phyloP scores from a whole-genome alignment of 2,329 filamentous ascomycete species.

The Nemania diffusa region DNA sequence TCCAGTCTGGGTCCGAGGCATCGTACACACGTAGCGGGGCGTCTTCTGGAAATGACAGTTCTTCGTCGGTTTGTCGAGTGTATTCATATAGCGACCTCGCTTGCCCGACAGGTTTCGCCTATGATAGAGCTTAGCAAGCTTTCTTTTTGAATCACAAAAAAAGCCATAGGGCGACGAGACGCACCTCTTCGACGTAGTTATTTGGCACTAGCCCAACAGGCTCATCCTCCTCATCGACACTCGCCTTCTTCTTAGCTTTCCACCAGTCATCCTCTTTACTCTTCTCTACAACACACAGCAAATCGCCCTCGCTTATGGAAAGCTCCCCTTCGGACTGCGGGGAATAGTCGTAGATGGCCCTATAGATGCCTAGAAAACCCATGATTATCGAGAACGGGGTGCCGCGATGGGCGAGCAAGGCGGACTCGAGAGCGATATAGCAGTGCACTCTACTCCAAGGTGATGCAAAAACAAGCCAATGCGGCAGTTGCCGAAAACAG shows the following conservation, averaged over 20 bases:
- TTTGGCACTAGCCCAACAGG: slow-evolving; percentile 89
- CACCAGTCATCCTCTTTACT: slow-evolving; percentile 85
- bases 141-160: slow-evolving; percentile 52
- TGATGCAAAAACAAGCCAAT: slow-evolving; percentile 5
- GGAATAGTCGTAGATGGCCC: slow-evolving; percentile 90
- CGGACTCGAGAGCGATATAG: not conserved
- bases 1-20: slow-evolving; percentile 94
- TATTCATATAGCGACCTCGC: slow-evolving; percentile 99
- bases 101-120: slow-evolving; percentile 73
- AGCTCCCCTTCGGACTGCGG: slow-evolving; percentile 89
- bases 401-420: slow-evolving; percentile 9
- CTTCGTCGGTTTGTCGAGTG: slow-evolving; percentile 95
- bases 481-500: not conserved
- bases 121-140: slow-evolving; percentile 54
- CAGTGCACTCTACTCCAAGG: no score
- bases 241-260: slow-evolving; percentile 93
- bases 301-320: slow-evolving; percentile 83
- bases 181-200: slow-evolving; percentile 94
- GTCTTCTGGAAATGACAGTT: slow-evolving; percentile 94
- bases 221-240: slow-evolving; percentile 86
- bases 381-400: slow-evolving; percentile 59
- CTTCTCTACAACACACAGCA: slow-evolving; percentile 90
- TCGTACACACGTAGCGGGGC: slow-evolving; percentile 86
- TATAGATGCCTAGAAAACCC: slow-evolving; percentile 93
- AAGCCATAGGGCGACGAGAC: slow-evolving; percentile 54